These are phyloP conservation scores for Glebionis coronaria DNA, from an alignment of 129 eudicot genomes.

Conservation along the genomic window DNA sequence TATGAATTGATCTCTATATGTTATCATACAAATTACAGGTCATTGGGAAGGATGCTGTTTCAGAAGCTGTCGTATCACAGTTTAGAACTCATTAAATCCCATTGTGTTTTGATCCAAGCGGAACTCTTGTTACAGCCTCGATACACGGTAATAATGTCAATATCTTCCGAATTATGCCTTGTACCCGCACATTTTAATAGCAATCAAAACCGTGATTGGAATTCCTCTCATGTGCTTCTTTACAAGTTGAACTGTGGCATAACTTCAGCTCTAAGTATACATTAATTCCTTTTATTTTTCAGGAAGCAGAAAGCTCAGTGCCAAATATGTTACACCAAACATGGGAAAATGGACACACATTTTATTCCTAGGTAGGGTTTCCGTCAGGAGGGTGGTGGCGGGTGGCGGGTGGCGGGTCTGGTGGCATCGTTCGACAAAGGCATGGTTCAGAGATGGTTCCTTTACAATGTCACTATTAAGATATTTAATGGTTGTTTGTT, in stretches of 20 bases:
- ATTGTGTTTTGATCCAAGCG: slow-evolving; percentile 59
- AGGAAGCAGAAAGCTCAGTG: too few species aligned
- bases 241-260: slow-evolving; percentile 58
- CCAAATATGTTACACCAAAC: too few species aligned
- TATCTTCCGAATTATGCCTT: slow-evolving; percentile 54
- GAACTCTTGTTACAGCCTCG: slow-evolving; percentile 67
- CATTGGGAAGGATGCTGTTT: slow-evolving; percentile 45
- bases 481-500: too few species aligned
- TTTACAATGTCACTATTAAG: too few species aligned
- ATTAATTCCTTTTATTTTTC: slow-evolving; percentile 19
- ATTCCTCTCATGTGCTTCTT: slow-evolving; percentile 54
- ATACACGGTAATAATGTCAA: slow-evolving; percentile 50
- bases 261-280: slow-evolving; percentile 50
- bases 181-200: slow-evolving; percentile 30
- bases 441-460: too few species aligned
- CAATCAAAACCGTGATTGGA: slow-evolving; percentile 38
- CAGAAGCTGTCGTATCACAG: slow-evolving; percentile 44
- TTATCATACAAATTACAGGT: slow-evolving; percentile 36
- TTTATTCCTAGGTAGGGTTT: too few species aligned
- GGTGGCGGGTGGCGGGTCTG: too few species aligned
- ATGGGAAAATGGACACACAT: too few species aligned
- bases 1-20: slow-evolving; percentile 13
- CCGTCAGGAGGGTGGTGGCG: too few species aligned
- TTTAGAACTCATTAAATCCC: slow-evolving; percentile 54
- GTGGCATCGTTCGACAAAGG: too few species aligned